Evolutionary conservation across 2,329 filamentous ascomycete genomes (phyloP).

Genomic region (Aspergillus tanneri): DNA sequence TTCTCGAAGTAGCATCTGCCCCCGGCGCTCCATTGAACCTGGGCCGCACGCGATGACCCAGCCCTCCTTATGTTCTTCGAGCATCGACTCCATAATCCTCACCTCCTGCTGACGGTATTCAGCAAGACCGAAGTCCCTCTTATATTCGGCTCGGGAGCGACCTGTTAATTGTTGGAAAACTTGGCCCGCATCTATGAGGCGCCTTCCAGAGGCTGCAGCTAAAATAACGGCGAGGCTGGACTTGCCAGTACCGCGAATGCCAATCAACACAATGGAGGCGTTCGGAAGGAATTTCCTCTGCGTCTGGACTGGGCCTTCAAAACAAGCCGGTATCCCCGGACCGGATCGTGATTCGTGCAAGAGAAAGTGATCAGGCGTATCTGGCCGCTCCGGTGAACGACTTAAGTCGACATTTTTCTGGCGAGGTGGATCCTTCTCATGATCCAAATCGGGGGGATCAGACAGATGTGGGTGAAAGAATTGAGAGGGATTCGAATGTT

Average conservation of each 20-base stretch:
- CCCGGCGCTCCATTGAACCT: slow-evolving; percentile 65
- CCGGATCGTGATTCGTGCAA: slow-evolving; percentile 30
- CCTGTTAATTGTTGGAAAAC: slow-evolving; percentile 66
- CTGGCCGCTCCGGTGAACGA: slow-evolving; percentile 19
- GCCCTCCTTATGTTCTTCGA: slow-evolving; percentile 59
- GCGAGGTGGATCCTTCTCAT: not conserved
- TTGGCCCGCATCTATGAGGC: slow-evolving; percentile 67
- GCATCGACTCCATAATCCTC: slow-evolving; percentile 59
- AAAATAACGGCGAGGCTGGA: slow-evolving; percentile 74
- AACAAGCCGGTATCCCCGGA: slow-evolving; percentile 28
- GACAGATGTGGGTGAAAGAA: not conserved
- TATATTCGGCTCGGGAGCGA: slow-evolving; percentile 61
- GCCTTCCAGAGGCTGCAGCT: slow-evolving; percentile 66
- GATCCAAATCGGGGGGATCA: not conserved
- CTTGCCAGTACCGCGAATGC: slow-evolving; percentile 72
- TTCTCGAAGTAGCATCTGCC: slow-evolving; percentile 60
- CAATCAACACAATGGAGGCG: slow-evolving; percentile 70
- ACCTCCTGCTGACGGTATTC: slow-evolving; percentile 65
- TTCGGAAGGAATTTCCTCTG: slow-evolving; percentile 53
- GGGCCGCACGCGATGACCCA: slow-evolving; percentile 71
- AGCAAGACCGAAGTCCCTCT: slow-evolving; percentile 59
- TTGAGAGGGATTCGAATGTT: slow-evolving; percentile 7
- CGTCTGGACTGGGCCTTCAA: slow-evolving; percentile 28
- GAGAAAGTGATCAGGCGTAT: slow-evolving; percentile 20
- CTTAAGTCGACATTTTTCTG: slow-evolving; percentile 8